These are phyloP conservation scores for Tylopilus felleus DNA, from an alignment of 768 basidiomycete genomes.

Conservation along the genomic window DNA sequence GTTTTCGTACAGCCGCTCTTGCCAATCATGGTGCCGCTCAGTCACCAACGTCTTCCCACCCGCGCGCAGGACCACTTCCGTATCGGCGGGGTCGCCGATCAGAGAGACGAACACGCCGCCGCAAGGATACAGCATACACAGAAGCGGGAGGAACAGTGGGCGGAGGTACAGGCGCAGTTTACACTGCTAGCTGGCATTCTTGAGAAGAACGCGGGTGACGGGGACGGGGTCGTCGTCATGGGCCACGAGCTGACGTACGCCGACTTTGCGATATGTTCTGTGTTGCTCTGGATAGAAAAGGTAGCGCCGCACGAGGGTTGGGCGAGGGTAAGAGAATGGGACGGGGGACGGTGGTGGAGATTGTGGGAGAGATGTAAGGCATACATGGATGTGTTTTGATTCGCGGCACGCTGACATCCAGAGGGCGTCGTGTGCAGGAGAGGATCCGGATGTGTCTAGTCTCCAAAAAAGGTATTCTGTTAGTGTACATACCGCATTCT, in stretches of 20 bases:
- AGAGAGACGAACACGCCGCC: background rate
- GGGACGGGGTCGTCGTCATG: slow-evolving; percentile 60
- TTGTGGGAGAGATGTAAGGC: slow-evolving; percentile 59
- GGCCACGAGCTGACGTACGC: slow-evolving; percentile 67
- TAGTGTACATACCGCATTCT: too few relatives aligned
- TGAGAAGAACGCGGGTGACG: slow-evolving; percentile 65
- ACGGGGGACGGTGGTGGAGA: slow-evolving; percentile 62
- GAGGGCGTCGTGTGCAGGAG: background rate
- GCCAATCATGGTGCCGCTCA: slow-evolving; percentile 67
- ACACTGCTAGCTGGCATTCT: slow-evolving; percentile 59
- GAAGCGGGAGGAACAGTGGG: slow-evolving; percentile 64
- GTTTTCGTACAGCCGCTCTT: slow-evolving; percentile 63
- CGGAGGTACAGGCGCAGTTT: slow-evolving; percentile 62
- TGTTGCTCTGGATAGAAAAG: slow-evolving; percentile 71
- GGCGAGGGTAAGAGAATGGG: slow-evolving; percentile 66
- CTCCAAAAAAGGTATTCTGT: too few relatives aligned
- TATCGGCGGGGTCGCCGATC: slow-evolving; percentile 1
- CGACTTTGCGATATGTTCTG: slow-evolving; percentile 70
- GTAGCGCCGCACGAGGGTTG: slow-evolving; percentile 74
- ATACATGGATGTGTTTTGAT: slow-evolving; percentile 66
- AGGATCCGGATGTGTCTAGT: too few relatives aligned
- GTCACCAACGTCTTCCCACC: slow-evolving; percentile 57
- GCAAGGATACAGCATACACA: slow-evolving; percentile 8
- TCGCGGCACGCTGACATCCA: background rate
- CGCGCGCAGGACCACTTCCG: slow-evolving; percentile 52